Evolutionary conservation across 805 yeast species (phyloP), one percentile per base, ranked within the genome.

Genomic region (Kodamaea jinghongensis): DNA sequence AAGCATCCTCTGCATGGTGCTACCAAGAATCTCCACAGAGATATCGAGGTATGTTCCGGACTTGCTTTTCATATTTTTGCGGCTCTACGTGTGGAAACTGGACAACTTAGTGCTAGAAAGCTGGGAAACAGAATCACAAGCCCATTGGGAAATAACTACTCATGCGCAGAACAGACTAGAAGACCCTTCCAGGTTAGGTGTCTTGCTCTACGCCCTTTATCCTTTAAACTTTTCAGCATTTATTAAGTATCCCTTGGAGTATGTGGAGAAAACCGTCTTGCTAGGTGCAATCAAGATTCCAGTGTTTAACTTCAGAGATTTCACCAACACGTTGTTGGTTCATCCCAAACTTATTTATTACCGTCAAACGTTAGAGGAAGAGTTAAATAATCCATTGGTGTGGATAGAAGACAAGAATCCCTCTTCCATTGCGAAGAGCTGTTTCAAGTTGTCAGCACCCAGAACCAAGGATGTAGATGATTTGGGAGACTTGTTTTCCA

Each of bases 191-290:
- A 59, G 69, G 31, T 51, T 77, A n/a, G 69, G 68, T 38, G 69
- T 77, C 1, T 56, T 77, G 17, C 51, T 81, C 1, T 81, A 81
- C 46, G 86, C 83, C 0, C 52, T 80, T 9, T 81, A 69, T 43
- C 86, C 86, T 0, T 52, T 67, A 15, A 75, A 75, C 44, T 57
- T 79, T 4, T 48, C 70, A 16, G 47, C 53, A 5, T 79, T 75
- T 48, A 46, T 70, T 13, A 60, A 65, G 14, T 54, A 59, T 31
- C 79, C 85, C 4, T 43, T 53, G 3, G 52, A 53, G 28, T 78
- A 65, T 36, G 37, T 47, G 46, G 14, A 30, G n/a, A 22, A 28
- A 17, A 12, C 13, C 30, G 23, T 22, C 6, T 17, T 11, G 16
- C 17, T 15, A n/a, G 26, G 20, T 8, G 15, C 5, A 5, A n/a